Evolutionary conservation across 768 basidiomycete genomes (phyloP), one percentile per base, ranked within the genome.

Genomic region (Sutorius australiensis): DNA sequence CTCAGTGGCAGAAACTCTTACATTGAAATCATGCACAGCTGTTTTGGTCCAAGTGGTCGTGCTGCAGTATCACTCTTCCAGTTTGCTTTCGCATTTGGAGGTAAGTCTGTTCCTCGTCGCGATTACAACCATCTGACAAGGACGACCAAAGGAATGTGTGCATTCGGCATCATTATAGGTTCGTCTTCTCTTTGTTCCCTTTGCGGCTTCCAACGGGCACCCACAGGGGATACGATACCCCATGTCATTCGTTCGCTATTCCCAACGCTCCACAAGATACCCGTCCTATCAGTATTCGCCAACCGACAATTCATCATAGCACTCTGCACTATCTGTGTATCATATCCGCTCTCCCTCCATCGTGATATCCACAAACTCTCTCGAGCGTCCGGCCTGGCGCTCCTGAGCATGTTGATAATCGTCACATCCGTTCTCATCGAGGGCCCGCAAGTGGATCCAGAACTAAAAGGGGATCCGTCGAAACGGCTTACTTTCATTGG

Each of bases 301-400:
- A 87, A 93, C 65, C 88, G 95, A 41, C 83, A 90, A 67, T 90
- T 95, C 73, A 77, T 99, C 67, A 95, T 98, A 60, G 76, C 81
- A 46, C 77, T 97, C 48, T 90, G 89, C 74, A 97, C 94, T 6
- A 68, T 87, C 51, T 82, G 84, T 66, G 86, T 98, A 50, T 97
- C 95, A 8, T 98, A 93, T 65, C 97, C 97, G 0, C 79, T 99
- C 36, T 95, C 92, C 7, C 80, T 99, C 19, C 92, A 98, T 69
- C 89, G 95, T 48, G 94, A 98, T 72, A 98, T 99, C 58, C 92
- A 97, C 74, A 98, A 98, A 69, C 84, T 99, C 21, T 85, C 93
- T 11, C 85, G 93, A 51, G 95, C 94, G 3, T 95, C 92, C 16
- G 86, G 89, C 1, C 80, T 99, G 49, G 97, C 95, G 47, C 80